A percentile compares a stretch with the other conserved stretches of the same genome.
Conservation (phyloP, 805 yeast genomes). For the Cyberlindnera subsufficiens region DNA sequence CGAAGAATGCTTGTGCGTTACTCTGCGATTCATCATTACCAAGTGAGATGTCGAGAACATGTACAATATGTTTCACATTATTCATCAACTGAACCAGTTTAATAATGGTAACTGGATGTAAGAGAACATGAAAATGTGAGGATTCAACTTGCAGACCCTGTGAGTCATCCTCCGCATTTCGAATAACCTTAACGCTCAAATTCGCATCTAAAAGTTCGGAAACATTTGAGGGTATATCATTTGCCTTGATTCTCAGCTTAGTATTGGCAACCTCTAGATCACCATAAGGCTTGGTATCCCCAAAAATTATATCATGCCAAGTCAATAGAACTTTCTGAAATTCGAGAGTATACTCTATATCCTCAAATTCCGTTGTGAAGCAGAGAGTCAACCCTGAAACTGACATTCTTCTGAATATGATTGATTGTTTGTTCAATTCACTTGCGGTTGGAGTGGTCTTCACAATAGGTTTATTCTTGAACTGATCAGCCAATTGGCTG, state of each 20-base stretch:
- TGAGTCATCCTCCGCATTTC: conserved; percentile 26
- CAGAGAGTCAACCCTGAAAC: conserved; percentile 6
- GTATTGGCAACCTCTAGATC: conserved; percentile 23
- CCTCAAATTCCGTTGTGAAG: conserved; percentile 1
- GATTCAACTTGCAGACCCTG: conserved; percentile 55
- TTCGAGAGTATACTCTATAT: conserved; percentile 5
- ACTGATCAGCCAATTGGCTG: too few relatives aligned
- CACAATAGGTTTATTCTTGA: too few relatives aligned
- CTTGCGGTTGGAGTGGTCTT: too few relatives aligned
- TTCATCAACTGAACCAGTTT: conserved; percentile 18
- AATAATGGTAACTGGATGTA: conserved; percentile 46
- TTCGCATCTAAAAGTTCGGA: conserved; percentile 41
- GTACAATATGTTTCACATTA: conserved; percentile 4
- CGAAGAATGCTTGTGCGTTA: conserved; percentile 1
- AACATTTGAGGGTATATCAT: conserved; percentile 29
- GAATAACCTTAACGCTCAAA: conserved; percentile 36
- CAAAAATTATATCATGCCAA: conserved; percentile 8
- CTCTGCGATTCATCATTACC: not conserved
- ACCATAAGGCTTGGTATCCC: conserved; percentile 12
- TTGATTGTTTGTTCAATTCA: too few relatives aligned
- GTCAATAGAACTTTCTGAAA: conserved; percentile 6
- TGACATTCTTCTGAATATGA: conserved; percentile 3
- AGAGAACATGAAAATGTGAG: conserved; percentile 49
- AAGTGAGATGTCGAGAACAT: not conserved
- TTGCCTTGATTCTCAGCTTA: conserved; percentile 25